phyloP scores from a whole-genome alignment of 768 basidiomycete genomes.

The Cyclocybe cylindracea region DNA sequence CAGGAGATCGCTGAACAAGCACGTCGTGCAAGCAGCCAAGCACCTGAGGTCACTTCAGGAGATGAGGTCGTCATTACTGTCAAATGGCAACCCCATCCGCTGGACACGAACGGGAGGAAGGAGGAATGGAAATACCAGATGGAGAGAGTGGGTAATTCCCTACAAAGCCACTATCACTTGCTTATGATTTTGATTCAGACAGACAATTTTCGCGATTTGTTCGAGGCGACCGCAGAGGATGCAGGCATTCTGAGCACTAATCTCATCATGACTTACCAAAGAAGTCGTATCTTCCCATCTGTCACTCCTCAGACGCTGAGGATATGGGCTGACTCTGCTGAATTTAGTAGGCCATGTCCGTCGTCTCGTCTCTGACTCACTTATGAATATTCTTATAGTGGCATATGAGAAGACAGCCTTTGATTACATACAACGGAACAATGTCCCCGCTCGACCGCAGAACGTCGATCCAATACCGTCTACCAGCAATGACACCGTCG shows the following conservation, averaged over 20 bases:
- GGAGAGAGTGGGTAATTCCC: constrained; percentile 47
- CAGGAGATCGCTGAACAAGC: constrained; percentile 31
- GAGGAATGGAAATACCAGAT: constrained; percentile 55
- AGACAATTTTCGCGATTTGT: constrained; percentile 64
- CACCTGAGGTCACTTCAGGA: constrained; percentile 25
- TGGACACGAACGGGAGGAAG: constrained; percentile 38
- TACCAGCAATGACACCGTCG: constrained; percentile 17
- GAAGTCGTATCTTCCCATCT: constrained; percentile 67
- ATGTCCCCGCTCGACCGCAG: constrained; percentile 10
- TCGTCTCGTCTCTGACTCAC: background rate
- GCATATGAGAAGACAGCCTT: constrained; percentile 66
- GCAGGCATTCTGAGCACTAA: constrained; percentile 49
- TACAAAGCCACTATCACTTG: background rate
- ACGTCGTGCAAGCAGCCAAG: constrained; percentile 23
- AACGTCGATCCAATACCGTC: constrained; percentile 9
- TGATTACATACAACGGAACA: constrained; percentile 55
- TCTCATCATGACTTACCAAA: constrained; percentile 61
- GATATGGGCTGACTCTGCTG: constrained; percentile 63
- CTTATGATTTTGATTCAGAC: constrained; percentile 37
- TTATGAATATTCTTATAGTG: constrained; percentile 39
- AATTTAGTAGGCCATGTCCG: constrained; percentile 50
- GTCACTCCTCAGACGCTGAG: constrained; percentile 65
- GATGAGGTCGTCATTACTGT: constrained; percentile 55
- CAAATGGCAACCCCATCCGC: constrained; percentile 68
- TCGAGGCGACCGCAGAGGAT: constrained; percentile 66